Percentiles rank a stretch among this genome's conserved stretches.
Conservation (phyloP, 495 filamentous ascomycete genomes). For the Neurospora sp. region DNA sequence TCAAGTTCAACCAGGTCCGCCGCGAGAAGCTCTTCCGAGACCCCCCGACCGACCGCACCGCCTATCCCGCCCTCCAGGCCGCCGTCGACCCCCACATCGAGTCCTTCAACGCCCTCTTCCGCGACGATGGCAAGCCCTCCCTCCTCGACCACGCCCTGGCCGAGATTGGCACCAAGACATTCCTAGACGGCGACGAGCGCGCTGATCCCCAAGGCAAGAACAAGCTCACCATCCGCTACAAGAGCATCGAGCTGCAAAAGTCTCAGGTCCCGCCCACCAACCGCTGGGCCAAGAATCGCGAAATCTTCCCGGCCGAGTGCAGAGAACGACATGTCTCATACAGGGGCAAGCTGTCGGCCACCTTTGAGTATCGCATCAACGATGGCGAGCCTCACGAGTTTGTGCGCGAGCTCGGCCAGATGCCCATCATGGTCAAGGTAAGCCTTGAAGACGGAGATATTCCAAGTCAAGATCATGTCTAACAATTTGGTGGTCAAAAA, state of each 20-base stretch:
- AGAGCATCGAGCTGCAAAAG: slow-evolving; percentile 69
- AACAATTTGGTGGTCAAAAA: neutral
- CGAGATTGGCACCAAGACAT: slow-evolving; percentile 84
- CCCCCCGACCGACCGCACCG: slow-evolving; percentile 75
- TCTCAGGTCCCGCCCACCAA: slow-evolving; percentile 64
- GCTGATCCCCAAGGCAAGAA: slow-evolving; percentile 49
- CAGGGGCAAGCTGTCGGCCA: slow-evolving; percentile 71
- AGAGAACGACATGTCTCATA: slow-evolving; percentile 90
- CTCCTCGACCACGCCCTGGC: slow-evolving; percentile 66
- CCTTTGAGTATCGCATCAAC: slow-evolving; percentile 76
- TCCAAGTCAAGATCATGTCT: neutral
- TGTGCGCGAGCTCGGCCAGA: slow-evolving; percentile 71
- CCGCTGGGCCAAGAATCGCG: slow-evolving; percentile 68
- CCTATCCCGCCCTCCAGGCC: slow-evolving; percentile 75
- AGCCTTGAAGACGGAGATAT: neutral
- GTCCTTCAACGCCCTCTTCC: slow-evolving; percentile 91
- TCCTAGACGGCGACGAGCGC: slow-evolving; percentile 65
- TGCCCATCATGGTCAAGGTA: slow-evolving; percentile 90
- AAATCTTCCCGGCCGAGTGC: slow-evolving; percentile 87
- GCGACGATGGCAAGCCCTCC: slow-evolving; percentile 45
- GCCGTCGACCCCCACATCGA: slow-evolving; percentile 85
- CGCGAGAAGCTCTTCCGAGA: slow-evolving; percentile 80
- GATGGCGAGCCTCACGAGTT: slow-evolving; percentile 71
- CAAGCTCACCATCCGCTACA: slow-evolving; percentile 60
- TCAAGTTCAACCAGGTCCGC: slow-evolving; percentile 68